A percentile compares a stretch with the other conserved stretches of the same genome.
Conservation (phyloP, 2,329 filamentous ascomycete species). For the Phaeosphaeria sp. region DNA sequence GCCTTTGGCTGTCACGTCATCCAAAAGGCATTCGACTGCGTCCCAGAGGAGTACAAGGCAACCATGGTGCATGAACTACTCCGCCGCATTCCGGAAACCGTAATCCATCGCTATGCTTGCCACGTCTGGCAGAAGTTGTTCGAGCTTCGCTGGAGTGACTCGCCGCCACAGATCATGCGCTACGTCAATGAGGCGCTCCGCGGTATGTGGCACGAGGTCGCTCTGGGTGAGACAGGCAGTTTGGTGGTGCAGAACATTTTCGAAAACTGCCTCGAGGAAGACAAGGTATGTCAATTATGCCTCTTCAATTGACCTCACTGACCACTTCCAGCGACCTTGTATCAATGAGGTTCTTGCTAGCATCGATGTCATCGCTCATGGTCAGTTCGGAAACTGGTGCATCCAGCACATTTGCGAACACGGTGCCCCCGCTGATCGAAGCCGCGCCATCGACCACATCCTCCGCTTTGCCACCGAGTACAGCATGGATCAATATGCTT, state of each 20-base stretch:
- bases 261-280: constrained; percentile 97
- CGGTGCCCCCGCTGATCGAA: constrained; percentile 87
- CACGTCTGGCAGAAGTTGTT: constrained; percentile 99
- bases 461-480: constrained; percentile 93
- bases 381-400: constrained; percentile 99
- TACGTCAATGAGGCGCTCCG: constrained; percentile 94
- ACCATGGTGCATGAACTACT: constrained; percentile 99
- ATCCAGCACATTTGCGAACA: constrained; percentile 99
- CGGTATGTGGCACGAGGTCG: constrained; percentile 99
- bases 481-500: constrained; percentile 98
- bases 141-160: constrained; percentile 92
- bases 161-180: constrained; percentile 97
- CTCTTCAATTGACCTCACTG: not conserved
- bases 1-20: constrained; percentile 98
- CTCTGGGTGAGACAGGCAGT: constrained; percentile 94
- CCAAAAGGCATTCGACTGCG: constrained; percentile 97
- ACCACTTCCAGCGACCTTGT: constrained; percentile 75
- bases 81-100: constrained; percentile 93
- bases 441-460: constrained; percentile 92
- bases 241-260: constrained; percentile 99
- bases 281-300: constrained; percentile 71
- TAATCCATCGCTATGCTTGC: constrained; percentile 97
- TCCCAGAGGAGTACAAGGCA: constrained; percentile 96
- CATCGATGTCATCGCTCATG: constrained; percentile 95
- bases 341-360: constrained; percentile 95